Base-by-base conservation (phyloP, 176 grass and related monocot species). In the Rhipidocladum racemiflorum region DNA sequence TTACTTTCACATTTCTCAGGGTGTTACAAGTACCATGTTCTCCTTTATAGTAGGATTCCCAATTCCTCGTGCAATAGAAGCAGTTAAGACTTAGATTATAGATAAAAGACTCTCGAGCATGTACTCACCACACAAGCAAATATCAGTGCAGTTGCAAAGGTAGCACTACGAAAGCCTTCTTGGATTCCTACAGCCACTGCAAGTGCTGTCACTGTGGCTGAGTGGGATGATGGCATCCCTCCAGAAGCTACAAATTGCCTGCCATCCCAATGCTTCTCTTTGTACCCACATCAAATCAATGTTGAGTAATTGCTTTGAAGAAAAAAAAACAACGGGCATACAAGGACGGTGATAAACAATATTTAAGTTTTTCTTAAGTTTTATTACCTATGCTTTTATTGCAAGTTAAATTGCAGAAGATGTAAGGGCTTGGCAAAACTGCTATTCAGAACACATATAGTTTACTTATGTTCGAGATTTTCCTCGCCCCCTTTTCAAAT, bases 201-300 rank as follows among this genome's bases (percentile, higher is more conserved):
- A 85, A 99, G 91, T 66, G 96, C 96, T 82, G 91, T 89, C 27
- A 93, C 96, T 30, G 93, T 99, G 67, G 92, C 92, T 23, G 92
- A 99, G 76, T 99, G 96, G 51, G 96, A 99, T 36, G 96, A 99
- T 74, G 96, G 92, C 96, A 99, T 99, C 24, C 96, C 96, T 45
- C 96, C 96, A 70, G 96, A 91, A 77, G 90, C 90, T 86, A 99
- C 89, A 69, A 99, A 84, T 73, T 91, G 92, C 42, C 83, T 93
- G 30, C 83, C 92, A 88, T 99, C 93, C 96, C 96, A 99, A 39
- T 75, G 91, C 27, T 84, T 90, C 71, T 95, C 96, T 68, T 95
- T 93, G 68, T 93, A 99, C 96, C 92, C 95, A 78, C 49, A 82
- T 55, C 15, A 60, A 88, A 74, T 30, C 36, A 81, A 56, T 65